Percentiles rank a stretch among this genome's conserved stretches.
These are phyloP conservation scores for Pythium aquatile DNA, from an alignment of 352 stramenopile species.

Conservation along the genomic window DNA sequence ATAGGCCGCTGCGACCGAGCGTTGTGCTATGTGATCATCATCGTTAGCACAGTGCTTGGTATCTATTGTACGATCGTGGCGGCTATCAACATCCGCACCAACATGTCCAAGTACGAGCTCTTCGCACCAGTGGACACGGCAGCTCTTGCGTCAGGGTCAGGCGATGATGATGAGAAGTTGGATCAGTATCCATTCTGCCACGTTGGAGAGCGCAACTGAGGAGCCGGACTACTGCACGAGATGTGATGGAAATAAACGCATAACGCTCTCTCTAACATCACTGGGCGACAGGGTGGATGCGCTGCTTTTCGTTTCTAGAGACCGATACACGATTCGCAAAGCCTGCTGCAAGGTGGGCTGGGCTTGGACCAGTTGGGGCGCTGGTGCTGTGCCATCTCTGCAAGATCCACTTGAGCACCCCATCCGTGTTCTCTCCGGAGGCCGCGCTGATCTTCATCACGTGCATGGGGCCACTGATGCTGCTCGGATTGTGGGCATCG, in stretches of 20 bases:
- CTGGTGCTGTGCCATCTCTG: slow-evolving; percentile 31
- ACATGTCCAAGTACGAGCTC: slow-evolving; percentile 51
- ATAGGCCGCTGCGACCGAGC: slow-evolving; percentile 45
- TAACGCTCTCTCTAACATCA: slow-evolving; percentile 8
- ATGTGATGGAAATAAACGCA: neutral
- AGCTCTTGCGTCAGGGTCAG: neutral
- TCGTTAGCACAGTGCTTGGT: slow-evolving; percentile 45
- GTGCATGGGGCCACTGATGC: slow-evolving; percentile 36
- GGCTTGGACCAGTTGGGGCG: slow-evolving; percentile 6
- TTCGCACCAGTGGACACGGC: slow-evolving; percentile 35
- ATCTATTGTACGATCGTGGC: slow-evolving; percentile 57
- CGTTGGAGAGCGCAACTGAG: slow-evolving; percentile 59
- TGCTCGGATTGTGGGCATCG: slow-evolving; percentile 18
- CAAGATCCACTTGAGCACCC: slow-evolving; percentile 55
- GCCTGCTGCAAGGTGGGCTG: slow-evolving; percentile 10
- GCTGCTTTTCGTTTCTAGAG: slow-evolving; percentile 27
- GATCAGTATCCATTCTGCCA: slow-evolving; percentile 64
- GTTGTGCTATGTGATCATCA: slow-evolving; percentile 56
- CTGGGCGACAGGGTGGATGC: slow-evolving; percentile 34
- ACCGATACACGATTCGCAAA: slow-evolving; percentile 9
- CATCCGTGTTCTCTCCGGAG: slow-evolving; percentile 56
- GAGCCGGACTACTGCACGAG: neutral
- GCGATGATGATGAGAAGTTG: slow-evolving; percentile 16
- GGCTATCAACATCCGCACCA: slow-evolving; percentile 45
- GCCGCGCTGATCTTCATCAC: slow-evolving; percentile 61